Percentiles rank a stretch among this genome's conserved stretches.
phyloP scores from a whole-genome alignment of 257 asterid genomes.

The Lithospermum erythrorhizon region DNA sequence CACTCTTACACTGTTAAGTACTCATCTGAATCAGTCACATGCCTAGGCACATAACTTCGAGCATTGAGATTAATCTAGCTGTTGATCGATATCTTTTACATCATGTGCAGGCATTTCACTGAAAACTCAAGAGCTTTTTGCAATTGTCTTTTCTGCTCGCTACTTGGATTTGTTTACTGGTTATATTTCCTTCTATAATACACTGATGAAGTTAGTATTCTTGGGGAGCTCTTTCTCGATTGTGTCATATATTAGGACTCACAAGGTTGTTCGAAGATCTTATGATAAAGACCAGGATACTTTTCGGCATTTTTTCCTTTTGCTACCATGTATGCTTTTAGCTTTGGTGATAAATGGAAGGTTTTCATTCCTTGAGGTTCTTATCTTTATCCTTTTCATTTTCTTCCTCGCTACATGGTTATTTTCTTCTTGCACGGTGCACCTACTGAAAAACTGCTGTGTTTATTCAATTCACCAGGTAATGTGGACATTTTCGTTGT shows the following conservation, averaged over 20 bases:
- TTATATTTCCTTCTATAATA: conserved; percentile 63
- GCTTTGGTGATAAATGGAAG: conserved; percentile 58
- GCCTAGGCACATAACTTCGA: not conserved
- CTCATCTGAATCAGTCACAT: no score
- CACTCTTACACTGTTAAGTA: no score
- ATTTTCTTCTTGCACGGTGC: not conserved
- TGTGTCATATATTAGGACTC: conserved; percentile 75
- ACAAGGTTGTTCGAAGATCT: conserved; percentile 78
- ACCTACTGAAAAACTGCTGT: conserved; percentile 3
- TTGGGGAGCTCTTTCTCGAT: conserved; percentile 68
- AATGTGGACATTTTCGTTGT: conserved; percentile 78
- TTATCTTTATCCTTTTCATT: no score
- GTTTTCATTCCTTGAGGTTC: conserved; percentile 21
- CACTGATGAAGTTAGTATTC: conserved; percentile 73
- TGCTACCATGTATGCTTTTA: conserved; percentile 60
- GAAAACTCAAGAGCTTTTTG: conserved; percentile 83
- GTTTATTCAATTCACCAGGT: conserved; percentile 27
- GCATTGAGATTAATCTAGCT: not conserved
- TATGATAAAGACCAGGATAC: conserved; percentile 86
- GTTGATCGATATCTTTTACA: not conserved
- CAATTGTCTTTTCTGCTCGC: conserved; percentile 72
- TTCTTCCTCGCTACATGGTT: not conserved
- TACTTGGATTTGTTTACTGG: conserved; percentile 70
- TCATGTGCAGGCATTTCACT: conserved; percentile 54
- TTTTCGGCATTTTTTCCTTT: conserved; percentile 62